phyloP scores from a whole-genome alignment of 2,329 filamentous ascomycete species.

The Exophiala sp. region DNA sequence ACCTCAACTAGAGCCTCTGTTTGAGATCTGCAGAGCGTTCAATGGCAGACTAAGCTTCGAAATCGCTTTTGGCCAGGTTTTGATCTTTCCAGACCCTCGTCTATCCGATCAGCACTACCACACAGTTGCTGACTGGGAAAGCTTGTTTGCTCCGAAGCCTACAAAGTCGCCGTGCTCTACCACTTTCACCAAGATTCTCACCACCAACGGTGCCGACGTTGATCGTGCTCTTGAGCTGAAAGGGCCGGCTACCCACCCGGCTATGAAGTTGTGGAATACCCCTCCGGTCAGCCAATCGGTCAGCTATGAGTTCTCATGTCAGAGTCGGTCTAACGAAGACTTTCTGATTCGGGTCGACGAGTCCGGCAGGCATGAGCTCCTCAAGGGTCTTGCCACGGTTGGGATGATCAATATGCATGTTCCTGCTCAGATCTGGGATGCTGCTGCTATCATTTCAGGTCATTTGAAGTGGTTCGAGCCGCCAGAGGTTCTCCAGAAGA shows the following conservation, averaged over 20 bases:
- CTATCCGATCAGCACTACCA: constrained; percentile 8
- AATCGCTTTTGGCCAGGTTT: constrained; percentile 35
- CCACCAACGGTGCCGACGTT: constrained; percentile 38
- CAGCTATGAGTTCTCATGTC: constrained; percentile 39
- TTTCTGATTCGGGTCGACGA: constrained; percentile 35
- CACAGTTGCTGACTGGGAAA: constrained; percentile 30
- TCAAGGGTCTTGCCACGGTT: constrained; percentile 29
- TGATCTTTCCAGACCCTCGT: constrained; percentile 28
- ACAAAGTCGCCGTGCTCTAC: constrained; percentile 22
- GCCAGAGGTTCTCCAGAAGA: constrained; percentile 29
- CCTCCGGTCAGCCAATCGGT: constrained; percentile 20
- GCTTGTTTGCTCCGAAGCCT: constrained; percentile 31
- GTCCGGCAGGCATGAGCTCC: constrained; percentile 31
- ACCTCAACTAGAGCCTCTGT: constrained; percentile 29
- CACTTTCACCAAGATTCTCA: constrained; percentile 36
- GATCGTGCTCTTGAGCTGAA: constrained; percentile 37
- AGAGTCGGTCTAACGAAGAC: constrained; percentile 29
- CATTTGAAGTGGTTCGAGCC: constrained; percentile 27
- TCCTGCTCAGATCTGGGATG: constrained; percentile 39
- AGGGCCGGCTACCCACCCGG: constrained; percentile 18
- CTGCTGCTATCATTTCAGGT: constrained; percentile 32
- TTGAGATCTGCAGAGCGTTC: constrained; percentile 35
- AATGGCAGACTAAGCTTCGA: constrained; percentile 34
- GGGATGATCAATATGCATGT: constrained; percentile 38
- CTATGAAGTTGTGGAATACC: constrained; percentile 11